Base-by-base conservation (phyloP, 2,329 filamentous ascomycete genomes). In the Epichloe amarillans region DNA sequence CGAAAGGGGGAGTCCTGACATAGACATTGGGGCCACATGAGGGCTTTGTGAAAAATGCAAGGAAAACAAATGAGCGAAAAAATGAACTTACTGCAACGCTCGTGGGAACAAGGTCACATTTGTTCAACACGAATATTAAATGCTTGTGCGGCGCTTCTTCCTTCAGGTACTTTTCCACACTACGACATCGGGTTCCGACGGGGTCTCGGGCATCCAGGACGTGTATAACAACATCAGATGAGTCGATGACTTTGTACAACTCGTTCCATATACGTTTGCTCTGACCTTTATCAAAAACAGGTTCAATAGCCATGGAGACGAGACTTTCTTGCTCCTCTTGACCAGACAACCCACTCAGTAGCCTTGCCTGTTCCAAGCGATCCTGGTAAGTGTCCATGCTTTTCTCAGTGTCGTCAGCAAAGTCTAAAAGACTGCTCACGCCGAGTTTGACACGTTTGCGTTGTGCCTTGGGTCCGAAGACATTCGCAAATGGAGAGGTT, bases 231-330 rank as follows among this genome's bases (percentile, higher is more conserved):
- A 98, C 91, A 67, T 98, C 93, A 10, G 86, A 93, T 3, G 88
- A 94, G 69, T 96, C 91, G 54, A 96, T 93, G 61, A 93, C 89
- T 70, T 95, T 94, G 75, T 93, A 83, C 7, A 97, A 72, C 66
- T 98, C 91, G 69, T 97, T 97, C 90, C 88, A 95, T 59, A 95
- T 95, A 57, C 93, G 79, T 70, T 95, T 95, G 62, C 84, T 91
- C 67, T 95, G 90, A 17, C 93, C 93, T 70, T 97, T 97, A 59
- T 79, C 84, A 69, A 97, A 97, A 53, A 97, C 87, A 39, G 90
- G 83, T 64, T 91, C 87, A 58, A 82, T 77, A n/a, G 86, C 82
- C 60, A 80, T 79, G 6, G 80, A 74, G 14, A 69, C 58, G 38
- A 72, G 68, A 15, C 69, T 68, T 37, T 73, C 72, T 53, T 80